Conservation (phyloP, 768 basidiomycete genomes). For the Boletus sp. region DNA sequence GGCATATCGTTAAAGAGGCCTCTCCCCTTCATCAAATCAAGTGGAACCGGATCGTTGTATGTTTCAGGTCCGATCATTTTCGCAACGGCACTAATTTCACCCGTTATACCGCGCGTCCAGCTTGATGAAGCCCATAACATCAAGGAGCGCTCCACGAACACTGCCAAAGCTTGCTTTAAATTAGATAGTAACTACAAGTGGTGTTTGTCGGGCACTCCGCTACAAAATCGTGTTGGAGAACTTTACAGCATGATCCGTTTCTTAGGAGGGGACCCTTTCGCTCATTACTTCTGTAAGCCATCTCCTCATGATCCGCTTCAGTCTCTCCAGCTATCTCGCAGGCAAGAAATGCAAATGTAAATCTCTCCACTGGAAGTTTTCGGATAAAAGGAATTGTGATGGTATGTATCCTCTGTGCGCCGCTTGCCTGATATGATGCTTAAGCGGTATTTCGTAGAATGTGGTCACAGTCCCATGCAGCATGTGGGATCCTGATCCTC, state of each 20-base stretch:
- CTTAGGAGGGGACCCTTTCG: constrained; percentile 89
- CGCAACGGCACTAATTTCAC: neutral
- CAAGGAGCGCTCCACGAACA: constrained; percentile 92
- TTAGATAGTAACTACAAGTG: constrained; percentile 78
- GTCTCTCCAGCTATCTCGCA: constrained; percentile 24
- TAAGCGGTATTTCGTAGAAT: constrained; percentile 47
- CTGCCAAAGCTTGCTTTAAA: constrained; percentile 95
- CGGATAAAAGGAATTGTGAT: constrained; percentile 79
- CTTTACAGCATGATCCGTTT: constrained; percentile 93
- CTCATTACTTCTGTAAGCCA: constrained; percentile 83
- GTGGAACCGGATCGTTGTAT: constrained; percentile 79
- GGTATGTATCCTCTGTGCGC: constrained; percentile 42
- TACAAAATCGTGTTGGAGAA: constrained; percentile 99
- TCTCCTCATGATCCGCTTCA: neutral
- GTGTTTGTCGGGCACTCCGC: constrained; percentile 95
- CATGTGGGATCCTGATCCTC: constrained; percentile 47
- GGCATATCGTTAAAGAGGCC: constrained; percentile 79
- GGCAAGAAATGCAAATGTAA: constrained; percentile 94
- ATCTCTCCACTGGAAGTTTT: constrained; percentile 92
- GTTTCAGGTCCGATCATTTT: constrained; percentile 25
- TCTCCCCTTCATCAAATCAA: constrained; percentile 80
- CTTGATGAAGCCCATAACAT: constrained; percentile 98
- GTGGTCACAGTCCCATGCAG: constrained; percentile 83
- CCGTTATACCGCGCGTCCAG: constrained; percentile 34
- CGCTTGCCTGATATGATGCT: neutral